These are phyloP conservation scores for Fusarium sp. DNA, from an alignment of 2,329 filamentous ascomycete species.

Conservation along the genomic window DNA sequence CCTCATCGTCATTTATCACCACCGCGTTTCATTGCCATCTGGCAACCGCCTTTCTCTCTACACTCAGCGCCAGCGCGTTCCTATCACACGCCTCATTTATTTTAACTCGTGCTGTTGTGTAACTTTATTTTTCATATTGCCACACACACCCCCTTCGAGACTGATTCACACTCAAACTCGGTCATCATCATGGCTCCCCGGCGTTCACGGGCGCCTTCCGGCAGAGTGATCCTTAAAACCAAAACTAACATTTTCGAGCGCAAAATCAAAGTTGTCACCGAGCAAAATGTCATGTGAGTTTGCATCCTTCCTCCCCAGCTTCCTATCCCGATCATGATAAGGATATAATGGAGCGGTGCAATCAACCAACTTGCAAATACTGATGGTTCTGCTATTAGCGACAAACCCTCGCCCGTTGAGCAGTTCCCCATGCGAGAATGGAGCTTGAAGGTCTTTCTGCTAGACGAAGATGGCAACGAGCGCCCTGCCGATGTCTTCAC, in stretches of 20 bases:
- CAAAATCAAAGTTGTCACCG: constrained; percentile 91
- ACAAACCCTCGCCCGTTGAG: constrained; percentile 83
- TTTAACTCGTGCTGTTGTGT: constrained; percentile 14
- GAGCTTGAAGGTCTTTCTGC: constrained; percentile 86
- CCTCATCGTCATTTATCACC: constrained; percentile 12
- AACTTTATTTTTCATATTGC: too few relatives aligned
- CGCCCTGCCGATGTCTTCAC: constrained; percentile 87
- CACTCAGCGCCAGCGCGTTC: constrained; percentile 22
- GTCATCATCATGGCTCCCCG: constrained; percentile 34
- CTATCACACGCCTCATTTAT: background rate
- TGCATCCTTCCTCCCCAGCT: constrained; percentile 8
- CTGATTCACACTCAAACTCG: too few relatives aligned
- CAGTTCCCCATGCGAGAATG: constrained; percentile 94
- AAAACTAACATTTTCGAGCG: constrained; percentile 70
- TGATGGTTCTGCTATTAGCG: constrained; percentile 49
- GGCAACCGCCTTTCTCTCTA: constrained; percentile 5
- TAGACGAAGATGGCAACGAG: constrained; percentile 89
- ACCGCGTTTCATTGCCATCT: background rate
- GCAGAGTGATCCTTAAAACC: constrained; percentile 1
- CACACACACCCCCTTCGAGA: background rate
- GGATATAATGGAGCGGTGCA: background rate
- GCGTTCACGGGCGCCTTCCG: background rate
- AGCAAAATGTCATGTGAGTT: constrained; percentile 88
- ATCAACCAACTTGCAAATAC: constrained; percentile 1
- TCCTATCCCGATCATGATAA: background rate